Conservation (phyloP, 441 rosid genomes). For the Raphanus hybrid region DNA sequence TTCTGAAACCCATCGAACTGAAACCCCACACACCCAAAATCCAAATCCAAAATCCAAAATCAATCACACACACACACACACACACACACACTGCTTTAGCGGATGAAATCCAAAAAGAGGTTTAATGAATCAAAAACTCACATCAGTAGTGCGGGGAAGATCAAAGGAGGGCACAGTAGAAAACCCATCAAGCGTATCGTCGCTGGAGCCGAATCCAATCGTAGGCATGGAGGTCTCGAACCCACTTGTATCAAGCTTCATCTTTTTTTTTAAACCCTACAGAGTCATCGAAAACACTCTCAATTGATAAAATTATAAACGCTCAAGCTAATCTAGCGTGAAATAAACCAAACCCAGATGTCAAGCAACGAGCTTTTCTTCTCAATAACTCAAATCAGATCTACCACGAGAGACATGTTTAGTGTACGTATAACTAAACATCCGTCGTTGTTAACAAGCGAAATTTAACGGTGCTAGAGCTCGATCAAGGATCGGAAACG, state of each 20-base stretch:
- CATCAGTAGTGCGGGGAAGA: slow-evolving; percentile 71
- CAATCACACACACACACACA: background rate
- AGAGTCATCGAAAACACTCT: background rate
- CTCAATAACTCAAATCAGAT: slow-evolving; percentile 29
- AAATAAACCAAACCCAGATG: background rate
- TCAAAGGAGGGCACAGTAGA: slow-evolving; percentile 64
- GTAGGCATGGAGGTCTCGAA: slow-evolving; percentile 58
- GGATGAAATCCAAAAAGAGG: background rate
- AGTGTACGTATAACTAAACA: background rate
- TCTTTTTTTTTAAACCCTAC: slow-evolving; percentile 53
- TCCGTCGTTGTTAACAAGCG: background rate
- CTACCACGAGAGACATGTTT: background rate
- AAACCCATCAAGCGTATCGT: slow-evolving; percentile 42
- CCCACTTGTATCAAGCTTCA: slow-evolving; percentile 70
- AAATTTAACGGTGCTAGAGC: slow-evolving; percentile 2
- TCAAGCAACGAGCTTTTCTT: slow-evolving; percentile 3
- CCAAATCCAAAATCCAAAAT: no score
- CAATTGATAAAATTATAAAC: background rate
- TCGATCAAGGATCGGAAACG: slow-evolving; percentile 14
- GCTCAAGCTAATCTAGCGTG: background rate
- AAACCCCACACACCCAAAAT: no score
- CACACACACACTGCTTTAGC: background rate
- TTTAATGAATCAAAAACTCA: slow-evolving; percentile 45
- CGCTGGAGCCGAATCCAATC: slow-evolving; percentile 46
- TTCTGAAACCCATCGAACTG: slow-evolving; percentile 72